Percentiles rank a stretch among this genome's conserved stretches.
Conservation (phyloP, 169 alveolate species). For the Eimeria mitis region DNA sequence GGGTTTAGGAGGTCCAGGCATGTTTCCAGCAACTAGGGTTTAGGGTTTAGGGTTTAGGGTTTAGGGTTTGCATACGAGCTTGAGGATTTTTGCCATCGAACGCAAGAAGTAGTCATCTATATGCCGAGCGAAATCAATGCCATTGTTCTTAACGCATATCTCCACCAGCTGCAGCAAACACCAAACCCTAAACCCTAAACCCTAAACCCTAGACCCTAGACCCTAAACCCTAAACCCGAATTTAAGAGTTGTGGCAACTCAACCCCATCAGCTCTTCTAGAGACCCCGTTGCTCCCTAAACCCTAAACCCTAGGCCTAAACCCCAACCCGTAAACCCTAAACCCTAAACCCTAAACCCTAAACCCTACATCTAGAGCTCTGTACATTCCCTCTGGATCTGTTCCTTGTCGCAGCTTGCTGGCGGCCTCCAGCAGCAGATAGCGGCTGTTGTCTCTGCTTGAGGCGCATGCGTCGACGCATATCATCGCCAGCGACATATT, state of each 20-base stretch:
- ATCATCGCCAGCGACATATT: not conserved
- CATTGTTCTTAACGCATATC: constrained; percentile 35
- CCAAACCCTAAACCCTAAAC: constrained; percentile 38
- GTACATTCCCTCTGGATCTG: constrained; percentile 41
- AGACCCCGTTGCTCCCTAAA: not conserved
- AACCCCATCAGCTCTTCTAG: not conserved
- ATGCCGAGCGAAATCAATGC: constrained; percentile 28
- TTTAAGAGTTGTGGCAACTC: too few species aligned
- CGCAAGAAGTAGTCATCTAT: constrained; percentile 6
- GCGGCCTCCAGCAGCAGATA: not conserved
- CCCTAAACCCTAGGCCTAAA: not conserved
- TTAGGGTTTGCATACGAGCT: not conserved
- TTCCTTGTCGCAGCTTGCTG: not conserved
- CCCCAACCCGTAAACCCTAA: not conserved
- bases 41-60: constrained; percentile 41
- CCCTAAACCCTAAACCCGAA: constrained; percentile 1
- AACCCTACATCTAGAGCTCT: constrained; percentile 29
- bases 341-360: constrained; percentile 34
- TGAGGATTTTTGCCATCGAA: constrained; percentile 13
- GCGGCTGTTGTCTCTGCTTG: not conserved
- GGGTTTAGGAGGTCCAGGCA: not conserved
- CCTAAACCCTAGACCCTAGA: constrained; percentile 42
- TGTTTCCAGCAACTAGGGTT: not conserved
- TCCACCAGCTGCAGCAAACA: not conserved
- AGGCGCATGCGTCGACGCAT: constrained; percentile 11